A percentile compares a stretch with the other conserved stretches of the same genome.
Evolutionary conservation across 805 yeast genomes (phyloP).

Genomic region (Ogataea allantospora): DNA sequence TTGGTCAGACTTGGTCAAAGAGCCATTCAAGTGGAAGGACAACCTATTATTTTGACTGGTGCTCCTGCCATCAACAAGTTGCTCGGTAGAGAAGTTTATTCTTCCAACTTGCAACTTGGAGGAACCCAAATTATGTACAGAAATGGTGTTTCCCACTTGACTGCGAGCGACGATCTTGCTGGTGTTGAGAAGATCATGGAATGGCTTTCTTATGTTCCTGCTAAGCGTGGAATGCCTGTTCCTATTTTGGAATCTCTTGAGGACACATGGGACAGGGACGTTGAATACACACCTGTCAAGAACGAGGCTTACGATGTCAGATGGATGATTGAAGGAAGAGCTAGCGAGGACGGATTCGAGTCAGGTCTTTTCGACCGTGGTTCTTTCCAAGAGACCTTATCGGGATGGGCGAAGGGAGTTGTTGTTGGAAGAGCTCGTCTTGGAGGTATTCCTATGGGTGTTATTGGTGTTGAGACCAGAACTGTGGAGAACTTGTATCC

Average conservation of each 20-base stretch:
- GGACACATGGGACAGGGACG: slow-evolving; percentile 92
- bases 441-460: slow-evolving; percentile 99
- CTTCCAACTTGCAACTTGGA: slow-evolving; percentile 96
- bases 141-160: slow-evolving; percentile 97
- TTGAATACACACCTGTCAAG: slow-evolving; percentile 73
- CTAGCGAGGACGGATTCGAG: slow-evolving; percentile 70
- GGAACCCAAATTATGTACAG: slow-evolving; percentile 99
- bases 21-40: slow-evolving; percentile 98
- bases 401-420: slow-evolving; percentile 99
- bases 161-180: slow-evolving; percentile 94
- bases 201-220: slow-evolving; percentile 95
- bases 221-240: slow-evolving; percentile 82
- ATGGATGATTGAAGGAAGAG: slow-evolving; percentile 89
- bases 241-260: slow-evolving; percentile 74
- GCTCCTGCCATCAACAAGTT: slow-evolving; percentile 98
- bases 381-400: slow-evolving; percentile 92
- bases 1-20: slow-evolving; percentile 97
- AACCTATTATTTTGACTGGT: slow-evolving; percentile 97
- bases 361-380: slow-evolving; percentile 87
- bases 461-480: slow-evolving; percentile 93
- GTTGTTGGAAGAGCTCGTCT: slow-evolving; percentile 98
- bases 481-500: slow-evolving; percentile 86
- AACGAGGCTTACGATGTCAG: slow-evolving; percentile 85
- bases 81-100: slow-evolving; percentile 94
- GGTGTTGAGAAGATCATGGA: slow-evolving; percentile 93